These are phyloP conservation scores for Fusarium acutatum DNA, from an alignment of 2,329 filamentous ascomycete species.

Conservation along the genomic window DNA sequence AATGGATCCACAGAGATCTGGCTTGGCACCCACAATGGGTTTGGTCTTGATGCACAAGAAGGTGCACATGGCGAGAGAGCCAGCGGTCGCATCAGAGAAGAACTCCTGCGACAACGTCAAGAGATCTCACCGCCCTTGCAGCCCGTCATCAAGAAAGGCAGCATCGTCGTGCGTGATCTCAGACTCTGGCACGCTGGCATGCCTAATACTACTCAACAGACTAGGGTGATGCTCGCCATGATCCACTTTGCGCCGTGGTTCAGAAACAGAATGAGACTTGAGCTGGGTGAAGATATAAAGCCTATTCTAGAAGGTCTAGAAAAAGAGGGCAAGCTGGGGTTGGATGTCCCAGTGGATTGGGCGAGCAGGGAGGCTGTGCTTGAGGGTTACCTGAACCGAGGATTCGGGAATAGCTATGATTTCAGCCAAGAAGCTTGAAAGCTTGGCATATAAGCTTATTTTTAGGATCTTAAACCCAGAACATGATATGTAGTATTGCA, in stretches of 20 bases:
- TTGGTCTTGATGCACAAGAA: slow-evolving; percentile 53
- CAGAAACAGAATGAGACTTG: slow-evolving; percentile 63
- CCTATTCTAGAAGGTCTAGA: slow-evolving; percentile 57
- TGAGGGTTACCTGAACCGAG: slow-evolving; percentile 61
- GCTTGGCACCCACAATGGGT: slow-evolving; percentile 60
- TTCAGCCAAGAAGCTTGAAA: slow-evolving; percentile 58
- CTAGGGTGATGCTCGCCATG: slow-evolving; percentile 67
- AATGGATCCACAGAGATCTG: slow-evolving; percentile 69
- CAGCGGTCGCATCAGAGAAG: slow-evolving; percentile 58
- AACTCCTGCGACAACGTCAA: slow-evolving; percentile 50
- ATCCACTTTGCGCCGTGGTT: slow-evolving; percentile 69
- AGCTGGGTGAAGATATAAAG: slow-evolving; percentile 60
- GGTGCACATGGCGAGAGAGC: slow-evolving; percentile 60
- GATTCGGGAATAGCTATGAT: slow-evolving; percentile 70
- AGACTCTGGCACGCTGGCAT: slow-evolving; percentile 72
- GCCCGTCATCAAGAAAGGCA: slow-evolving; percentile 61
- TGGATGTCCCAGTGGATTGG: slow-evolving; percentile 63
- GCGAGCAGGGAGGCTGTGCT: slow-evolving; percentile 52
- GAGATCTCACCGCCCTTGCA: slow-evolving; percentile 56
- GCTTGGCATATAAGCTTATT: slow-evolving; percentile 24
- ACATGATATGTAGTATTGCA: neutral
- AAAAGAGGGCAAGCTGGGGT: slow-evolving; percentile 41
- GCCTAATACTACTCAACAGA: slow-evolving; percentile 61
- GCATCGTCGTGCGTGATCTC: slow-evolving; percentile 66
- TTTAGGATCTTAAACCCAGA: neutral